Evolutionary conservation across 2,329 filamentous ascomycete species (phyloP), one percentile per base, ranked within the genome.

Genomic region (Aureobasidium leucospermi): DNA sequence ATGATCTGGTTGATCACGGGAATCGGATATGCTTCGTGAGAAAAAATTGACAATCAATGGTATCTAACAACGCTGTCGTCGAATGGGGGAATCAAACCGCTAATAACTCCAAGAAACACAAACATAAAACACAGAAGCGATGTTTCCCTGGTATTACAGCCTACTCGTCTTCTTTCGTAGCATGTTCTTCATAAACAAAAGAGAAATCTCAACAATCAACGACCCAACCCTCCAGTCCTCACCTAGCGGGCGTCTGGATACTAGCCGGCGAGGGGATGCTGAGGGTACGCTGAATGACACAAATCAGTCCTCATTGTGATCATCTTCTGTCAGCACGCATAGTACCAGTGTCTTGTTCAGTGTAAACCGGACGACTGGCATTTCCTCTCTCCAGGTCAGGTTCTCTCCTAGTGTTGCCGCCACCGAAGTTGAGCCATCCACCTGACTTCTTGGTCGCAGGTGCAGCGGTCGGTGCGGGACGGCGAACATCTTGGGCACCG

Each of bases 341-440:
- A 8, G 59, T 61, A n/a, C 59, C 59, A 15, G 59, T 61, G 19
- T 61, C 59, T 46, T 3, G 23, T 15, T 60, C 32, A n/a, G 43
- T 19, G 16, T 31, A 39, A 19, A 23, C 6, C 4, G 58, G 23
- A 16, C 34, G 31, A n/a, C 29, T 8, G 15, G 13, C 15, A 31
- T 55, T 28, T 3, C 60, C 62, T 36, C 49, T 63, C 45, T 63
- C 62, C 6, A 60, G 34, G 42, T 62, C 62, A 15, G n/a, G 42
- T 16, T 42, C 41, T 31, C 58, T 60, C n/a, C 58, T 49, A 45
- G 34, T 56, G 13, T 45, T 59, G 2, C 55, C 47, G n/a, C 58
- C 52, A 29, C 55, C 61, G n/a, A 48, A 31, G 32, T 23, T 31
- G 39, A 60, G 56, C 55, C 60, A 47, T 13, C 38, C 53, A 16